Base-by-base conservation (phyloP, 768 basidiomycete species). In the Tylopilus balloui region DNA sequence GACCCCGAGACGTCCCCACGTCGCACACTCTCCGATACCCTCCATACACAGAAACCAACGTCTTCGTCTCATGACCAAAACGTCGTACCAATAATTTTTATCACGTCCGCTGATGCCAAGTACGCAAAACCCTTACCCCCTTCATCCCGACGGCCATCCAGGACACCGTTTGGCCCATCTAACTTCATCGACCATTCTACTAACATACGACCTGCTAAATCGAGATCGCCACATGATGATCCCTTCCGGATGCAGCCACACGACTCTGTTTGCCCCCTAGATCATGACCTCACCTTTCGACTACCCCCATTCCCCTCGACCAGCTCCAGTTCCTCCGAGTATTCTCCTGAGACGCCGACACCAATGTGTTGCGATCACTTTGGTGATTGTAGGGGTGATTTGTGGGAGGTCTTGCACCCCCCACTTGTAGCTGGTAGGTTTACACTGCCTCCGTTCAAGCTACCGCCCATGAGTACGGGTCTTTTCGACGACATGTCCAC, bases 101-200 rank as follows among this genome's bases (percentile, higher is more conserved):
- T 64, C 47, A 65, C 62, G 2, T 64, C 62, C 32, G 63, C 52
- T 20, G 61, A 52, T 13, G 60, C 62, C 27, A 57, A 63, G 9
- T 51, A 60, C n/a, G 35, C 53, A 0, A 65, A 50, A 45, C 60
- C 57, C 3, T 47, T 63, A 11, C 61, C 52, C 9, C 42, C 32
- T 1, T 65, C 60, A 0, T 15, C 40, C 14, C 42, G 17, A 5
- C 60, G 46, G 8, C 39, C 46, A 12, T 47, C 50, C 9, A 53
- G 48, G 35, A 42, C 50, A 17, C 62, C 60, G 6, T 36, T 63
- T 17, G 20, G 54, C 19, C 36, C 40, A 6, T 53, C 54, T 20
- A 50, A 54, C 38, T 13, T 48, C 31, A 13, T 24, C 20, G 45
- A 65, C 6, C 42, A 23, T 4, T 23, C 19, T 46, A 51, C 57